phyloP scores from a whole-genome alignment of 352 stramenopile species.

The Globisporangium recalcitrans region DNA sequence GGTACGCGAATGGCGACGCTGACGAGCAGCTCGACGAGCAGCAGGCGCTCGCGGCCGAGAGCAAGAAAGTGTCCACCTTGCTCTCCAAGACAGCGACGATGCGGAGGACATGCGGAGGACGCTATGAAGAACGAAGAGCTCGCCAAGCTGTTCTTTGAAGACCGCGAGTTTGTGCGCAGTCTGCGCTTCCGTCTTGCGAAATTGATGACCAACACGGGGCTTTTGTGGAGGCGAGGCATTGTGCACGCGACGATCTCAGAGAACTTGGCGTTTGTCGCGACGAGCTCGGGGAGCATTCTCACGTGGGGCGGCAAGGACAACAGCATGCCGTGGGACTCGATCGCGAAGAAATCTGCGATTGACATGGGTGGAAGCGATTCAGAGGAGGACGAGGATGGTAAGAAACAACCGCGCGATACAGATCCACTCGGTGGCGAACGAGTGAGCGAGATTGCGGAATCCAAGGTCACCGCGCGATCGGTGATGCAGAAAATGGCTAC shows the following conservation, averaged over 20 bases:
- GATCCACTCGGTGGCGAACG: not conserved
- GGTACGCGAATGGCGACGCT: slow-evolving; percentile 41
- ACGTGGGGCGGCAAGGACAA: slow-evolving; percentile 83
- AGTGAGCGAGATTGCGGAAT: slow-evolving; percentile 1
- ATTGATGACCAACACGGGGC: slow-evolving; percentile 86
- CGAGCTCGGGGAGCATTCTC: slow-evolving; percentile 77
- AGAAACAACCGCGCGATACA: not conserved
- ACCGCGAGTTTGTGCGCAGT: slow-evolving; percentile 57
- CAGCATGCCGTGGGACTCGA: slow-evolving; percentile 31
- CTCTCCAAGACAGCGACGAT: slow-evolving; percentile 35
- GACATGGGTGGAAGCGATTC: slow-evolving; percentile 12
- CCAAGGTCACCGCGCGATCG: slow-evolving; percentile 46
- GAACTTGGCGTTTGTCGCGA: slow-evolving; percentile 85
- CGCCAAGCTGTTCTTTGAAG: slow-evolving; percentile 60
- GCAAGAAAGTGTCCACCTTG: slow-evolving; percentile 60
- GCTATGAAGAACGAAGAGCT: slow-evolving; percentile 46
- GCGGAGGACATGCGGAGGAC: slow-evolving; percentile 9
- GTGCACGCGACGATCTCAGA: slow-evolving; percentile 75
- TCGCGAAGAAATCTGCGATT: slow-evolving; percentile 14
- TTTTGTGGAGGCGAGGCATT: slow-evolving; percentile 87
- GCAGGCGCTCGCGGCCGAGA: slow-evolving; percentile 31
- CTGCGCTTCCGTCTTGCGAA: slow-evolving; percentile 60
- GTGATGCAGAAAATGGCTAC: slow-evolving; percentile 50
- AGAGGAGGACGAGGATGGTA: slow-evolving; percentile 15
- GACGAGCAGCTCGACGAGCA: slow-evolving; percentile 23